These are phyloP conservation scores for Dispira simplex DNA, from an alignment of 192 early-diverging fungal genomes.

Conservation along the genomic window DNA sequence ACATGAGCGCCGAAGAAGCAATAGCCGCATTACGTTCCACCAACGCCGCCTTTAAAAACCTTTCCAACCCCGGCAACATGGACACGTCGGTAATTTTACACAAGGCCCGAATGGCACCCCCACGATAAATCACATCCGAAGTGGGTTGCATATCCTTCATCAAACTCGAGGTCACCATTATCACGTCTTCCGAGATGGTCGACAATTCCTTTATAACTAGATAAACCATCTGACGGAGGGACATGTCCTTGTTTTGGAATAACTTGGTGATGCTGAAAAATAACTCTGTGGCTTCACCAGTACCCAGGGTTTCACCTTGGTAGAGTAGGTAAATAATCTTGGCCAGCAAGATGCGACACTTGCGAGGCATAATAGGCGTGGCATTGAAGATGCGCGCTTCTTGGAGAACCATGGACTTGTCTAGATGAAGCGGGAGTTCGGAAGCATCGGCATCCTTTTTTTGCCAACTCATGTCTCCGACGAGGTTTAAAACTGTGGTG, in stretches of 20 bases:
- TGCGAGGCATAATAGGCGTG: conserved; percentile 85
- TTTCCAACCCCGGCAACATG: conserved; percentile 91
- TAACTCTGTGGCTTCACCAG: conserved; percentile 93
- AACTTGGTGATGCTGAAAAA: conserved; percentile 98
- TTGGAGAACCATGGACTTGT: conserved; percentile 86
- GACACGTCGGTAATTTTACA: conserved; percentile 92
- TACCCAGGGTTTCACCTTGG: conserved; percentile 72
- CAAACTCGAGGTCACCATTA: conserved; percentile 90
- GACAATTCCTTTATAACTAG: conserved; percentile 94
- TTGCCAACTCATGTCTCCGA: too few species aligned
- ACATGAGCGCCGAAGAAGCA: conserved; percentile 82
- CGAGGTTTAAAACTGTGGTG: too few species aligned
- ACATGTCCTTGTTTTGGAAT: conserved; percentile 89
- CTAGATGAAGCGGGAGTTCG: conserved; percentile 71
- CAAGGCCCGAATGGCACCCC: conserved; percentile 90
- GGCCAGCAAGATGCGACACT: conserved; percentile 82
- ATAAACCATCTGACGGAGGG: conserved; percentile 94
- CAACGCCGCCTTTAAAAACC: conserved; percentile 91
- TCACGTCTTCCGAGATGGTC: conserved; percentile 84
- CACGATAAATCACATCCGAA: conserved; percentile 80
- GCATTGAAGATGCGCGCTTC: conserved; percentile 96
- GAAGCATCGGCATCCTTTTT: conserved; percentile 34
- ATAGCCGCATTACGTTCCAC: conserved; percentile 88
- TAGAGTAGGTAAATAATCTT: conserved; percentile 90
- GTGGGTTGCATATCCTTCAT: conserved; percentile 96